Evolutionary conservation across 116 monocot species (phyloP).

Genomic region (Trichopus zeylanicus): DNA sequence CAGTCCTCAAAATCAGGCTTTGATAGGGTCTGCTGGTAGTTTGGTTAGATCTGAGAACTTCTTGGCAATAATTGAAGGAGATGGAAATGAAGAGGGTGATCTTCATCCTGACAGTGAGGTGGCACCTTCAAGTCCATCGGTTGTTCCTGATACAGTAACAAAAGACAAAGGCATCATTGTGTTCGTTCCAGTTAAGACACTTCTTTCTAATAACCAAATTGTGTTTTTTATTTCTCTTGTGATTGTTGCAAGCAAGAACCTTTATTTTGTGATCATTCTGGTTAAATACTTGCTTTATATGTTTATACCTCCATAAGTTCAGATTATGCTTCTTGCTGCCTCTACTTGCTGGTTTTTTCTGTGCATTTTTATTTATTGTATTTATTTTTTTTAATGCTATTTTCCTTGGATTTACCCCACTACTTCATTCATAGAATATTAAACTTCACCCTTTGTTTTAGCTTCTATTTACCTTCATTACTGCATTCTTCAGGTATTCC

Average conservation of each 20-base stretch:
- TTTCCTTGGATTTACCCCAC: too few relatives aligned
- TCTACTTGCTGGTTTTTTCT: too few relatives aligned
- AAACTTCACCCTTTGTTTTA: neutral
- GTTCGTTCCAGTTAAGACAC: conserved; percentile 79
- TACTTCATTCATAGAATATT: neutral
- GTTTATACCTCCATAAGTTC: too few relatives aligned
- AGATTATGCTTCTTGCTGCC: too few relatives aligned
- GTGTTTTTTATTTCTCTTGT: too few relatives aligned
- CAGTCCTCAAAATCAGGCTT: conserved; percentile 64
- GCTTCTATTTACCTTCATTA: neutral
- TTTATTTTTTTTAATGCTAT: too few relatives aligned
- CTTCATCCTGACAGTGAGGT: conserved; percentile 47
- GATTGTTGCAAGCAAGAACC: too few relatives aligned
- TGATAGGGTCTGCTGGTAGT: conserved; percentile 88
- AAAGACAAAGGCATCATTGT: conserved; percentile 91
- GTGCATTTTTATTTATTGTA: too few relatives aligned
- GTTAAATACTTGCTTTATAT: too few relatives aligned
- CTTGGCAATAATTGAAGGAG: conserved; percentile 58
- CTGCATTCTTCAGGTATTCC: conserved; percentile 65
- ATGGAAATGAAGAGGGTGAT: conserved; percentile 95
- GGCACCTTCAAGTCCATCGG: conserved; percentile 17
- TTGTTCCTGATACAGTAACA: conserved; percentile 34
- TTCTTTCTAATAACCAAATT: neutral
- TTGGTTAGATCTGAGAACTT: conserved; percentile 75
- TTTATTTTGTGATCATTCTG: too few relatives aligned